These are phyloP conservation scores for Hypomontagnella monticulosa DNA, from an alignment of 495 filamentous ascomycete genomes.

Conservation along the genomic window DNA sequence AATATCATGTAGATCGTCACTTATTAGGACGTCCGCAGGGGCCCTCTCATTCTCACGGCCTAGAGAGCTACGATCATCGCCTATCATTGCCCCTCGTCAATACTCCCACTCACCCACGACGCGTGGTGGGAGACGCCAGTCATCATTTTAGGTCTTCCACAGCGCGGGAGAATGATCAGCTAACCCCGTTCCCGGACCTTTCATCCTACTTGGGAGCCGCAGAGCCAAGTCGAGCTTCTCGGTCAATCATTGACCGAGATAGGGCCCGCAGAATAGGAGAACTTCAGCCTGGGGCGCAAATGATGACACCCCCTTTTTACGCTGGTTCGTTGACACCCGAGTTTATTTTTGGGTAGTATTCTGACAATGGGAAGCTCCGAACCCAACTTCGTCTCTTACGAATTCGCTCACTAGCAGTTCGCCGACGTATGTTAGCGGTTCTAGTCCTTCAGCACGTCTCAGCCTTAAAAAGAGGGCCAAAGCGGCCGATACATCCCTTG, in stretches of 20 bases:
- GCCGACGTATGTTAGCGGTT: constrained; percentile 42
- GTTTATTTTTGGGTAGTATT: neutral
- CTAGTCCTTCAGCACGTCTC: constrained; percentile 53
- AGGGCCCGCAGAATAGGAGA: constrained; percentile 36
- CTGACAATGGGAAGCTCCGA: constrained; percentile 36
- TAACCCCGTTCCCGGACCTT: constrained; percentile 20
- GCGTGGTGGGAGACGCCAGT: constrained; percentile 41
- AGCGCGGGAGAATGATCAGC: constrained; percentile 6
- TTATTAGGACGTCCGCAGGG: constrained; percentile 21
- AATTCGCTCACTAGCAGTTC: constrained; percentile 45
- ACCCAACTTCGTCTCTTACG: constrained; percentile 26
- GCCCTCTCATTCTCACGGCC: neutral
- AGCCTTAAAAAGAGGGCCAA: constrained; percentile 43
- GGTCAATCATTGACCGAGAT: constrained; percentile 9
- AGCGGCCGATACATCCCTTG: constrained; percentile 7
- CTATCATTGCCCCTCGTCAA: constrained; percentile 30
- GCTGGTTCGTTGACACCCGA: constrained; percentile 39
- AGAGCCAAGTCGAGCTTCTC: constrained; percentile 23
- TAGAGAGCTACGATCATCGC: constrained; percentile 23
- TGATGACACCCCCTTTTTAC: constrained; percentile 46
- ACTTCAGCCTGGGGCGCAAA: constrained; percentile 42
- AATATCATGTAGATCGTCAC: constrained; percentile 24
- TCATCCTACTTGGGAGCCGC: constrained; percentile 1
- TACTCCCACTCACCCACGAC: constrained; percentile 24
- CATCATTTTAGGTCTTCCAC: constrained; percentile 38